Evolutionary conservation across 495 filamentous ascomycete species (phyloP), one percentile per base, ranked within the genome.

Genomic region (Aspergillus olivimuriae): DNA sequence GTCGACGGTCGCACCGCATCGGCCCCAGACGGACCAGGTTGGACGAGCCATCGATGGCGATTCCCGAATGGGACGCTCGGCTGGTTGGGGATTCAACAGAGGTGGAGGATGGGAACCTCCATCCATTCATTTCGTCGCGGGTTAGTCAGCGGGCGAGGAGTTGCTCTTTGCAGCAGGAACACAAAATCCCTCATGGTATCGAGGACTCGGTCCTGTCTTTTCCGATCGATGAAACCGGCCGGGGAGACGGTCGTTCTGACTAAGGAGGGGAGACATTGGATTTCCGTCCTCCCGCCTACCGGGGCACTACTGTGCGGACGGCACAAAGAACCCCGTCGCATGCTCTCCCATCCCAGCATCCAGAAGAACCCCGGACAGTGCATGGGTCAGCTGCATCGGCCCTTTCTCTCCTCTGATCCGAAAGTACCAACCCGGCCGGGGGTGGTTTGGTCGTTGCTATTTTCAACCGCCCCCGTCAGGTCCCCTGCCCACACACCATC

Each of bases 181-280:
- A 41, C 17, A 44, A 44, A 44, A 44, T 44, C 19, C 41, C 41
- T 44, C 41, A 44, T 44, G 36, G 41, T 11, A 11, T 28, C 24
- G 5, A 28, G 24, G 5, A 28, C 24, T 11, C 5, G 24, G 11
- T 28, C 5, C 34, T 2, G 22, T 24, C 32, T 35, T 4, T 30
- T 23, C 32, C 41, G 32, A 18, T 19, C 11, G 16, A 22, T 43
- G 41, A 44, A 44, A 44, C 41, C 31, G 14, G 21, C 12, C 32
- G 1, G 41, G 34, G n/a, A 33, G 21, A 23, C 26, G 34, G 5
- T n/a, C 24, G 24, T 5, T 28, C 24, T 28, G 5, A 28, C 6
- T 28, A 28, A 28, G 24, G 24, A 6, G 6, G 11, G 24, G 11
- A 28, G 24, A 28, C 6, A 28, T n/a, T n/a, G n/a, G n/a, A n/a